phyloP scores from a whole-genome alignment of 208 protist genomes.

The Leishmania mexicana region DNA sequence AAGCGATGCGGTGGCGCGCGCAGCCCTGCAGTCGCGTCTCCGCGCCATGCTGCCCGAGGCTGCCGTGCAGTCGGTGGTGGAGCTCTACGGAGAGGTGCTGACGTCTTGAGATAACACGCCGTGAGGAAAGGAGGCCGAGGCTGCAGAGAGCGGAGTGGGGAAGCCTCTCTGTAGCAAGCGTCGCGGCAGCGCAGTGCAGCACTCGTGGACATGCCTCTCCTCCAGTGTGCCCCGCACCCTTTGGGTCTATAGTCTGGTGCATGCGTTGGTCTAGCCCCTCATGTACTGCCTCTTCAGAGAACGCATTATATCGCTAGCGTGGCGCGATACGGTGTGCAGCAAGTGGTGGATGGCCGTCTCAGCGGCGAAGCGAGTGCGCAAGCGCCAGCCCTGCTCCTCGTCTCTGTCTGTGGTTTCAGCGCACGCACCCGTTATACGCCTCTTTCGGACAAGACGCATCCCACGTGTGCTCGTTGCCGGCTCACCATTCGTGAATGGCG shows the following conservation, averaged over 20 bases:
- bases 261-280: not conserved
- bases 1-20: not conserved
- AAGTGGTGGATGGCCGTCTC: not conserved
- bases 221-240: too few relatives aligned
- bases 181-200: not conserved
- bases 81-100: constrained; percentile 10
- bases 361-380: not conserved
- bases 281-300: not conserved
- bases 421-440: not conserved
- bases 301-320: not conserved
- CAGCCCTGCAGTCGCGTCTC: constrained; percentile 4
- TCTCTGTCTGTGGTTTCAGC: not conserved
- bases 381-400: not conserved
- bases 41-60: constrained; percentile 28
- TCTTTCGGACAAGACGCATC: not conserved
- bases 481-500: not conserved
- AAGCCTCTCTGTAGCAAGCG: not conserved
- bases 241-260: not conserved
- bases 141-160: not conserved
- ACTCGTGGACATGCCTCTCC: not conserved
- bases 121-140: not conserved
- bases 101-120: too few relatives aligned
- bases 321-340: not conserved
- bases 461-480: not conserved
- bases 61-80: constrained; percentile 11